Percentiles rank a stretch among this genome's conserved stretches.
phyloP scores from a whole-genome alignment of 768 basidiomycete species.

The Thelephora ganbajun region DNA sequence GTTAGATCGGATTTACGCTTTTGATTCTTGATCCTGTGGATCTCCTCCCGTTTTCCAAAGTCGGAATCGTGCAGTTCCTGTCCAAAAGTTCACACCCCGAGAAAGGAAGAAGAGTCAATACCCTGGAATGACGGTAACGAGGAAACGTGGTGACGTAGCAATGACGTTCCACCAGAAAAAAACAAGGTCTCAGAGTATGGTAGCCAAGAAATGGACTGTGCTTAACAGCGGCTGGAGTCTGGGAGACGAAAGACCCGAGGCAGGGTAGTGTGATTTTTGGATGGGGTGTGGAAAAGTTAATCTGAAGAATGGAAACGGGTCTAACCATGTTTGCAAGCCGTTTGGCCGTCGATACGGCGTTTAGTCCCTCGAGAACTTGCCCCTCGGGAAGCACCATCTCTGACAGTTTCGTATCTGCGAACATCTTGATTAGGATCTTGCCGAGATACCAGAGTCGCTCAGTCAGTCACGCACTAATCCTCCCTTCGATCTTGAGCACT shows the following conservation, averaged over 20 bases:
- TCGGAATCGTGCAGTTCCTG: constrained; percentile 79
- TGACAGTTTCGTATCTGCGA: constrained; percentile 54
- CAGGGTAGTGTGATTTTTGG: too few relatives aligned
- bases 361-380: constrained; percentile 72
- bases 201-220: too few relatives aligned
- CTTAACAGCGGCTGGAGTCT: not conserved
- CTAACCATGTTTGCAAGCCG: constrained; percentile 87
- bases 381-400: constrained; percentile 70
- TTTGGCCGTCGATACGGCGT: constrained; percentile 85
- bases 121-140: too few relatives aligned
- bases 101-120: too few relatives aligned
- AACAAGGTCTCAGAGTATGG: not conserved
- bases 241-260: too few relatives aligned
- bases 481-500: constrained; percentile 69
- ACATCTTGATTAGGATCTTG: not conserved
- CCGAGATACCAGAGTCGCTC: not conserved
- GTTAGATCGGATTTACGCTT: constrained; percentile 15
- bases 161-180: not conserved
- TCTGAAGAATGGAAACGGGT: not conserved
- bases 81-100: not conserved
- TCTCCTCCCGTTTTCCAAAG: constrained; percentile 82
- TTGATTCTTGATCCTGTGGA: constrained; percentile 50
- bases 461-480: constrained; percentile 53
- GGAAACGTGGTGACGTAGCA: not conserved
- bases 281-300: not conserved